Base-by-base conservation (phyloP, 192 early-diverging fungal genomes). In the Phlyctochytrium arcticum region DNA sequence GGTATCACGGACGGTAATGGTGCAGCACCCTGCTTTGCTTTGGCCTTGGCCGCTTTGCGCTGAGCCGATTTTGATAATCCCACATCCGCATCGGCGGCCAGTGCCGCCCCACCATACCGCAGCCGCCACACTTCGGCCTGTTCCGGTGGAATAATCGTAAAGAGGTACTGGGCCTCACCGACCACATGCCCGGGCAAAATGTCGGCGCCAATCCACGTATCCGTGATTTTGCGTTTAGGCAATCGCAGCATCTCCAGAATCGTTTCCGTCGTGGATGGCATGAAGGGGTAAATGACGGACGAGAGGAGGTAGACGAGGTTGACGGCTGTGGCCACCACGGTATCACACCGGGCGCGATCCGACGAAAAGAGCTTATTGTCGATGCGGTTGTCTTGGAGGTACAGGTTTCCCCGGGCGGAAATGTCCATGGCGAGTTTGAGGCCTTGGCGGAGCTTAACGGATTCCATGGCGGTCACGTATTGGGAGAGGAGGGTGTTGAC, bases 251-350 rank as follows among this genome's bases (percentile, higher is more conserved):
- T 92, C 54, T 85, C 77, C 6, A 76, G 73, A 54, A 99, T 97
- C 56, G 74, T 77, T 30, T 84, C 87, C 8, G 91, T 67, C 19
- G 91, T 94, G 30, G 81, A 78, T 24, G 97, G 97, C 88, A 99
- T 93, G 81, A 86, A 98, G 27, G 97, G 97, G 65, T 86, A 86
- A 50, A 96, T 73, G 34, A 99, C 48, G 5, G 91, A 86, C 37
- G 90, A 84, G 34, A 99, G 67, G 62, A 98, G 81, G 72, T 98
- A 98, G 62, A 88, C 84, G 53, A 99, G 81, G 74, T 99, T 97
- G 51, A 86, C 54, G 8, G 92, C 88, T 5, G 85, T 79, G 32
- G 79, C 81, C 46, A 98, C 81, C 23, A 98, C 95, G 6, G 88
- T 87, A 70, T 96, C 88, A 78, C 95, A 98, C 59, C 87, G 80